Evolutionary conservation across 2,329 filamentous ascomycete genomes (phyloP), one percentile per base, ranked within the genome.

Genomic region (Beauveria caledonica): DNA sequence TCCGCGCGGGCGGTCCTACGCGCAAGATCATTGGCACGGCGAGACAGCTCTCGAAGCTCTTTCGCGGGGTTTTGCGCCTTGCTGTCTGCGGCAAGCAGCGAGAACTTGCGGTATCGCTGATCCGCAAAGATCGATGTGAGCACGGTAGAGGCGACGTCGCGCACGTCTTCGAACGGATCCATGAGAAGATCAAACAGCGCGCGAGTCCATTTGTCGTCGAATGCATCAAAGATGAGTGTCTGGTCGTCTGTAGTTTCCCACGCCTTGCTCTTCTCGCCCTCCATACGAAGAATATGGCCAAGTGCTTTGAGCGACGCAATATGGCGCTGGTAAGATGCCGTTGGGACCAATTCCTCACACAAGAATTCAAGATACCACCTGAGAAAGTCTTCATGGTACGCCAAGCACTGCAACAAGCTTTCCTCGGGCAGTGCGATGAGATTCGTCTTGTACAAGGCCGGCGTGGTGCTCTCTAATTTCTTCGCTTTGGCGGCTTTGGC

Each of bases 121-220:
- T 75, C 72, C 2, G 77, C 73, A 45, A 83, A 76, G n/a, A 82
- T 67, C 57, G 76, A 77, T 63, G 70, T 72, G 29, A 89, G 66
- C 2, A 86, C 74, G 1, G 72, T 72, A 0, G 79, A 76, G 3
- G 85, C 80, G 42, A 76, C 73, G 48, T 82, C 84, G 65, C 93
- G 82, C 5, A 97, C 89, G 71, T 99, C 94, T 61, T 97, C 94
- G 68, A 96, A 99, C 0, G 93, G 90, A 67, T 99, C 90, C 69
- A 96, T 79, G 8, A 96, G 74, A 23, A 96, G 81, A 70, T 96
- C 91, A 15, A 92, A 76, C 7, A 97, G 76, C 5, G 86, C 77
- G 52, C 88, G 79, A 11, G 84, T 73, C 75, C 87, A 84, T 0
- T 72, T 77, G 3, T 66, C 65, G 51, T 83, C 79, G 62, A 80